Evolutionary conservation across 257 asterid species (phyloP), one percentile per base, ranked within the genome.

Genomic region (Capsicum rhomboideum): DNA sequence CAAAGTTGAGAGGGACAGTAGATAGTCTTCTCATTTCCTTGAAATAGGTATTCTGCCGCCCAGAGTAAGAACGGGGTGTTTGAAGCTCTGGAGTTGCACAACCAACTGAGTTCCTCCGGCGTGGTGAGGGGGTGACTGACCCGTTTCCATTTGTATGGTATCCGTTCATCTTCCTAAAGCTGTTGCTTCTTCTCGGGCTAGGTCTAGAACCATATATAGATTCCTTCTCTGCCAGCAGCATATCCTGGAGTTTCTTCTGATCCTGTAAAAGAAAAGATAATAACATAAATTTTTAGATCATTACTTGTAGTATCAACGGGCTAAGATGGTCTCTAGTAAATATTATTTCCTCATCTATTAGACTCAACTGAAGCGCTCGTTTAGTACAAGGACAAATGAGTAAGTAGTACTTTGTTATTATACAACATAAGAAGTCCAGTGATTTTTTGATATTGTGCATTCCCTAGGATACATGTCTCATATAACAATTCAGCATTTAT

Each of bases 1-100:
- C 98, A 85, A 89, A 96, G 92, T 96, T 96, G 58, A 94, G 82
- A 44, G 98, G 97, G 1, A 82, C 97, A 63, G 97, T 91, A 29
- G 99, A 91, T 59, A 96, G 98, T 85, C 97, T 92, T 89, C 95
- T 88, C 90, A 89, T 91, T 88, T 94, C 98, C 93, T 91, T 93
- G 90, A 93, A 94, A 84, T 92, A 90, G 10, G 91, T 89, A 82
- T 88, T 93, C 72, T 89, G 97, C 12, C 92, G 93, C 64, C 94
- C 97, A 61, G 97, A 86, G 83, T 92, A 91, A 85, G 99, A 93
- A 54, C 97, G 97, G 6, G 99, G 99, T 8, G 99, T 94, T 17
- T 85, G 88, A 81, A 91, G 91, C 78, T 91, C 97, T 8, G 94
- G 92, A 78, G 93, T 90, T 56, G 95, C 91, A 86, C 89, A 10